These are phyloP conservation scores for Sugiyamaella japonica DNA, from an alignment of 1,139 yeast genomes.

Conservation along the genomic window DNA sequence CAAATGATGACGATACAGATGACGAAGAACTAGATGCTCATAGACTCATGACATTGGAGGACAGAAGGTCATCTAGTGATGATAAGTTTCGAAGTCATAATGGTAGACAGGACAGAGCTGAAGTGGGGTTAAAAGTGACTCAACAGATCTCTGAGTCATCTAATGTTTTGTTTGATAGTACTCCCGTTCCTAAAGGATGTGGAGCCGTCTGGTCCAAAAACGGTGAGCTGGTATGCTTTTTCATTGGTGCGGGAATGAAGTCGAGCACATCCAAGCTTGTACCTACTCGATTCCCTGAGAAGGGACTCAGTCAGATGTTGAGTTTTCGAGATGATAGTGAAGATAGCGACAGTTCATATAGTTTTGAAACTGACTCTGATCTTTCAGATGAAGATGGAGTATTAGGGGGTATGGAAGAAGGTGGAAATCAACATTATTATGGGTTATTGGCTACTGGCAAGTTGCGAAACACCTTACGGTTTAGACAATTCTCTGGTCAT, in stretches of 20 bases:
- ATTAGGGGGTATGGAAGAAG: slow-evolving; percentile 18
- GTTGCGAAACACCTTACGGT: slow-evolving; percentile 16
- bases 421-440: slow-evolving; percentile 22
- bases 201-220: slow-evolving; percentile 85
- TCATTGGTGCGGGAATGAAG: slow-evolving; percentile 44
- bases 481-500: slow-evolving; percentile 8
- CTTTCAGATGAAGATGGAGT: slow-evolving; percentile 30
- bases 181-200: slow-evolving; percentile 91
- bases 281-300: slow-evolving; percentile 5
- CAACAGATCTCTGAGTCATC: slow-evolving; percentile 17
- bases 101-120: slow-evolving; percentile 24
- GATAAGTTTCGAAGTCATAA: slow-evolving; percentile 18
- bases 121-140: slow-evolving; percentile 28
- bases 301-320: slow-evolving; percentile 6
- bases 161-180: slow-evolving; percentile 57
- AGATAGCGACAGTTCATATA: slow-evolving; percentile 15
- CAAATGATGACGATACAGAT: slow-evolving; percentile 29
- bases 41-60: slow-evolving; percentile 13
- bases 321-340: slow-evolving; percentile 13
- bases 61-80: slow-evolving; percentile 9
- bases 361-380: slow-evolving; percentile 15
- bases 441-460: slow-evolving; percentile 11
- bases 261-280: not conserved
- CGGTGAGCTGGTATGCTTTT: slow-evolving; percentile 81
- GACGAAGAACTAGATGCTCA: slow-evolving; percentile 43